Percentiles rank a stretch among this genome's conserved stretches.
Conservation (phyloP, 768 basidiomycete genomes). For the Leccinum disarticulatum region DNA sequence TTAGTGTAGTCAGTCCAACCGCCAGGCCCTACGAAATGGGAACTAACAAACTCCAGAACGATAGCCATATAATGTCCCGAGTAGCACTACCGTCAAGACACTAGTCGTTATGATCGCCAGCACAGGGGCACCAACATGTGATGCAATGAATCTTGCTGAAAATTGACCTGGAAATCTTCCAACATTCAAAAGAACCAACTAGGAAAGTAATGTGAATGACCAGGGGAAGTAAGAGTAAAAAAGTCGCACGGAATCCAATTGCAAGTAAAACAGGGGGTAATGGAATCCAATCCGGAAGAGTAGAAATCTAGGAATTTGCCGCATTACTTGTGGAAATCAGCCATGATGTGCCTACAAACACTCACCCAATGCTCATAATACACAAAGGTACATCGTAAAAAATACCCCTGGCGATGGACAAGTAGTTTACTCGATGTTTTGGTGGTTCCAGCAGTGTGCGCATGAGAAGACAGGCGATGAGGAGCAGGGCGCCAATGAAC, state of each 20-base stretch:
- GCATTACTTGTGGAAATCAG: neutral
- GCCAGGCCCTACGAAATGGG: neutral
- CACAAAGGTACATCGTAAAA: conserved; percentile 18
- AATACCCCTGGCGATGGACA: conserved; percentile 15
- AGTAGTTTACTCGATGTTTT: conserved; percentile 13
- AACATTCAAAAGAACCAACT: conserved; percentile 55
- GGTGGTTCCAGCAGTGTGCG: conserved; percentile 41
- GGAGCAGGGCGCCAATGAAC: conserved; percentile 37
- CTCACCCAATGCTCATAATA: conserved; percentile 23
- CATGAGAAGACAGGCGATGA: conserved; percentile 33
- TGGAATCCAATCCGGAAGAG: conserved; percentile 41
- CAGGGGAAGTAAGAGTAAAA: neutral
- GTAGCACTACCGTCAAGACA: conserved; percentile 36
- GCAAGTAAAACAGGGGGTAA: conserved; percentile 57
- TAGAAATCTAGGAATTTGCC: conserved; percentile 10
- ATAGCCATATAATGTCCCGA: conserved; percentile 47
- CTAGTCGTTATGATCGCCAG: conserved; percentile 38
- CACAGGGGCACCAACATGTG: conserved; percentile 43
- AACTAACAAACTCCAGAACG: conserved; percentile 46
- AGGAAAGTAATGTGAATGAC: neutral
- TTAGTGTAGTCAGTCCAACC: neutral
- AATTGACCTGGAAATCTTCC: conserved; percentile 52
- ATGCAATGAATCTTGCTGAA: conserved; percentile 43
- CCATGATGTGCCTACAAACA: neutral
- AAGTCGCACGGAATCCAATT: conserved; percentile 42